phyloP scores from a whole-genome alignment of 305 asterid species.

The Fraxinus ornus region DNA sequence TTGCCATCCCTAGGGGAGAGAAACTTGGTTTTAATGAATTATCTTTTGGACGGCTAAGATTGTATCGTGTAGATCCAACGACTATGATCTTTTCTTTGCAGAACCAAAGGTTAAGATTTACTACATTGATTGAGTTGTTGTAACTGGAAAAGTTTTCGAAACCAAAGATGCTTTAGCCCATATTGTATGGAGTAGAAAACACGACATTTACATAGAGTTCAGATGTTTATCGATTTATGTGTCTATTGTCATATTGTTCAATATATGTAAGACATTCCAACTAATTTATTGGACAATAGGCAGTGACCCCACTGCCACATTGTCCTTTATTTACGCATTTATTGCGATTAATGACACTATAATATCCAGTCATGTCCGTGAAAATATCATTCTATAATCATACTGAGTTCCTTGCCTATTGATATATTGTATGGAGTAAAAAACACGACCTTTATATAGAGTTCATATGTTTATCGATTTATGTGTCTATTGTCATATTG shows the following conservation, averaged over 20 bases:
- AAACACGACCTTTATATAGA: too few species aligned
- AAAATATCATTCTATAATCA: too few species aligned
- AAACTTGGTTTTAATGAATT: too few species aligned
- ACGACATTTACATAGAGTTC: not conserved
- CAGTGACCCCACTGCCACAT: not conserved
- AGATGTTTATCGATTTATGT: not conserved
- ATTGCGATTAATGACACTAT: not conserved
- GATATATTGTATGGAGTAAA: too few species aligned
- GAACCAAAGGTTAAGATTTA: not conserved
- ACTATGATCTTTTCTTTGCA: too few species aligned
- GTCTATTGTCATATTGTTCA: not conserved
- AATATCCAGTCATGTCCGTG: not conserved
- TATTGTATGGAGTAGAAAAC: not conserved
- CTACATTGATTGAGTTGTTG: not conserved
- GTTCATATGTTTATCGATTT: too few species aligned
- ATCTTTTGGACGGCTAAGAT: too few species aligned
- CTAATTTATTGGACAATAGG: not conserved
- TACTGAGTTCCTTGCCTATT: too few species aligned
- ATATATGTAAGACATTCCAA: too few species aligned
- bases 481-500: too few species aligned
- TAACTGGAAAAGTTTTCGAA: not conserved
- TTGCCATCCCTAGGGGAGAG: too few species aligned
- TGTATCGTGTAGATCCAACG: too few species aligned
- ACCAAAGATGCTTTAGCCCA: not conserved
- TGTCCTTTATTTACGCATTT: not conserved